phyloP scores from a whole-genome alignment of 805 yeast genomes.

The Saturnispora gosingensis region DNA sequence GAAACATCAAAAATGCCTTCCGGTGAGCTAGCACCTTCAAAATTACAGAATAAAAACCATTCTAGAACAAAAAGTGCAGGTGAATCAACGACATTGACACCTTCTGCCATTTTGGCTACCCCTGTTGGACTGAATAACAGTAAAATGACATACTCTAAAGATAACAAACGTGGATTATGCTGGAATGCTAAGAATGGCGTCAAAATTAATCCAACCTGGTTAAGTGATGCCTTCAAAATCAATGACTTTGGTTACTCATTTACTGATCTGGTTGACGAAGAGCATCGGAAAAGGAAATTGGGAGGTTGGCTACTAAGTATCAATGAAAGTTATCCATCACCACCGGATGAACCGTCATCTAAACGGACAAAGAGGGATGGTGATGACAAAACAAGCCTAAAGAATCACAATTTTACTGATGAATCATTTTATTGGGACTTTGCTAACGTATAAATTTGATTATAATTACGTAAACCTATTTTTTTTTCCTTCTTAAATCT shows the following conservation, averaged over 20 bases:
- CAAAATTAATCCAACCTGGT: constrained; percentile 25
- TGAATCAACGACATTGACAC: constrained; percentile 22
- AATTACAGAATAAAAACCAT: neutral
- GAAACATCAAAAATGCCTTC: constrained; percentile 8
- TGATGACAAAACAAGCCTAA: neutral
- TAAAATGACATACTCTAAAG: constrained; percentile 3
- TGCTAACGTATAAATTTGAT: constrained; percentile 25
- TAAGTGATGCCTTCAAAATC: constrained; percentile 35
- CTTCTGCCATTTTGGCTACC: constrained; percentile 32
- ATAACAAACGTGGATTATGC: neutral
- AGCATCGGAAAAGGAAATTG: constrained; percentile 7
- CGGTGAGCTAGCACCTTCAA: neutral
- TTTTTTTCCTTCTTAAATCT: constrained; percentile 5
- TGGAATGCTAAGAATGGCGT: constrained; percentile 5
- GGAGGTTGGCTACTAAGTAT: constrained; percentile 4
- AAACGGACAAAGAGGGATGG: constrained; percentile 11
- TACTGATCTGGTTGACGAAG: constrained; percentile 14
- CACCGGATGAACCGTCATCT: constrained; percentile 26
- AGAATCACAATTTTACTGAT: constrained; percentile 8
- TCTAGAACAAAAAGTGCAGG: neutral
- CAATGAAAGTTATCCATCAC: constrained; percentile 27
- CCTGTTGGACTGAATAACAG: constrained; percentile 29
- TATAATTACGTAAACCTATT: constrained; percentile 4
- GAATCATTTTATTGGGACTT: constrained; percentile 21
- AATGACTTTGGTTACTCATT: constrained; percentile 28